A percentile compares a stretch with the other conserved stretches of the same genome.
Evolutionary conservation across 352 stramenopile genomes (phyloP).

Genomic region (Pythium periplocum): DNA sequence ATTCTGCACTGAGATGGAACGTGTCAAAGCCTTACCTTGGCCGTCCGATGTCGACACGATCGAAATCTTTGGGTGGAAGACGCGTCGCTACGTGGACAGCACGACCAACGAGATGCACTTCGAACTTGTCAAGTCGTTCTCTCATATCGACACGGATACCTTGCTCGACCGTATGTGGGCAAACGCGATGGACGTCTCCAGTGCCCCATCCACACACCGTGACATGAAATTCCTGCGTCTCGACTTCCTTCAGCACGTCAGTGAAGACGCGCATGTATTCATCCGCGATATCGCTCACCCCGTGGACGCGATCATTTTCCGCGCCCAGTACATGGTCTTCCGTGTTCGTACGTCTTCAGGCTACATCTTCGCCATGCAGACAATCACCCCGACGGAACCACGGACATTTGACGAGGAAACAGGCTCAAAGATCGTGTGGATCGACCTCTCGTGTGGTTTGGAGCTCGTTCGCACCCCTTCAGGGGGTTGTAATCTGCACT

Average conservation of each 20-base stretch:
- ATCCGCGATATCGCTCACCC: slow-evolving; percentile 30
- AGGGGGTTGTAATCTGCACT: slow-evolving; percentile 6
- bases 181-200: slow-evolving; percentile 19
- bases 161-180: slow-evolving; percentile 23
- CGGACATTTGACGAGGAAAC: not conserved
- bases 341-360: slow-evolving; percentile 14
- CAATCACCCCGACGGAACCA: slow-evolving; percentile 24
- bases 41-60: slow-evolving; percentile 6
- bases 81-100: slow-evolving; percentile 25
- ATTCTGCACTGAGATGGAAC: slow-evolving; percentile 20
- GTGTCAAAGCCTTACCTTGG: slow-evolving; percentile 7
- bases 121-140: slow-evolving; percentile 29
- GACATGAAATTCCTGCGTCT: slow-evolving; percentile 22
- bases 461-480: slow-evolving; percentile 17
- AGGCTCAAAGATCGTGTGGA: slow-evolving; percentile 26
- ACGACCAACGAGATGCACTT: slow-evolving; percentile 35
- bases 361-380: slow-evolving; percentile 26
- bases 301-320: slow-evolving; percentile 26
- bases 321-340: slow-evolving; percentile 31
- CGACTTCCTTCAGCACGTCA: slow-evolving; percentile 31
- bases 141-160: slow-evolving; percentile 18
- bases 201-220: slow-evolving; percentile 12
- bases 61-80: slow-evolving; percentile 34
- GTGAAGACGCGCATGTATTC: slow-evolving; percentile 20
- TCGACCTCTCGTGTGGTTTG: slow-evolving; percentile 24